These are phyloP conservation scores for Apophysomyces trapeziformis DNA, from an alignment of 371 early-diverging fungal genomes.

Conservation along the genomic window DNA sequence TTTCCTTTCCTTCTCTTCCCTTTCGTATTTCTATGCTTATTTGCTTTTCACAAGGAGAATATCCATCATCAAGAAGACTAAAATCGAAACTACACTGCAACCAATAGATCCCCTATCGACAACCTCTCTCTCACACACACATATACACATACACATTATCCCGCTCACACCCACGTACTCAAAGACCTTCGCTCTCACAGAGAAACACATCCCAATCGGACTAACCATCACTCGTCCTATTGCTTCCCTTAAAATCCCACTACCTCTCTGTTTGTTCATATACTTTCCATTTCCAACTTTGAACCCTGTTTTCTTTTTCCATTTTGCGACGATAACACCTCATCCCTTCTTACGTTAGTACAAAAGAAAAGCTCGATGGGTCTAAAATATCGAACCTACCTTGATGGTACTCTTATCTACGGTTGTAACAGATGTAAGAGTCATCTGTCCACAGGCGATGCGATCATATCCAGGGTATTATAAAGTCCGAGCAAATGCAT, in stretches of 20 bases:
- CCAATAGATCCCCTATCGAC: conserved; percentile 5
- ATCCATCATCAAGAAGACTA: conserved; percentile 5
- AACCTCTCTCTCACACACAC: not conserved
- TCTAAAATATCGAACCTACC: conserved; percentile 57
- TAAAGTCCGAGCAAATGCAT: not conserved
- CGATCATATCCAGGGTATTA: conserved; percentile 68
- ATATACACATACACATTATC: too few relatives aligned
- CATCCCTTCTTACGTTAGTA: not conserved
- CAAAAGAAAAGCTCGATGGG: conserved; percentile 47
- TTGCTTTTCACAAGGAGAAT: conserved; percentile 3
- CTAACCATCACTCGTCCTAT: too few relatives aligned
- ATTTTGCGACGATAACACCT: not conserved
- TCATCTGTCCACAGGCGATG: conserved; percentile 69
- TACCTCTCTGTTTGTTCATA: too few relatives aligned
- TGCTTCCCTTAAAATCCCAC: too few relatives aligned
- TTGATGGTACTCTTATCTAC: conserved; percentile 59
- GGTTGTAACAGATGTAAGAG: conserved; percentile 74
- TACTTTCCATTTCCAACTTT: not conserved
- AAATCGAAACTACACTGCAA: not conserved
- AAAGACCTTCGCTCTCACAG: too few relatives aligned
- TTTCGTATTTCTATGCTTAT: conserved; percentile 6
- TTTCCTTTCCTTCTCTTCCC: conserved; percentile 5
- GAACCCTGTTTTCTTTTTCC: conserved; percentile 19
- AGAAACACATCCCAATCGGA: too few relatives aligned
- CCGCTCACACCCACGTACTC: too few relatives aligned